These are phyloP conservation scores for Fusarium pilosicola DNA, from an alignment of 2,329 filamentous ascomycete species.

Conservation along the genomic window DNA sequence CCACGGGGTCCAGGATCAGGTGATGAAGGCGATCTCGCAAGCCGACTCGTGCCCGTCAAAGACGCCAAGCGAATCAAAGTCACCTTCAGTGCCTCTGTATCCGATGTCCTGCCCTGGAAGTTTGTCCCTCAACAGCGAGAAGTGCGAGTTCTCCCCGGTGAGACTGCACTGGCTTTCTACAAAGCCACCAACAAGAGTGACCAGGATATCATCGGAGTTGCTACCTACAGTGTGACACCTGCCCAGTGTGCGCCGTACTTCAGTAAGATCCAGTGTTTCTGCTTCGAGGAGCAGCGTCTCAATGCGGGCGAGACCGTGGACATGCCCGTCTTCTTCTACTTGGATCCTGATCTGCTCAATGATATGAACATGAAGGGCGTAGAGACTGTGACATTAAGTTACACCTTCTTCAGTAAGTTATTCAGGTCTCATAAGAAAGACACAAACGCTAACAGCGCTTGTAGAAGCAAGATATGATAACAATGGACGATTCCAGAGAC, in stretches of 20 bases:
- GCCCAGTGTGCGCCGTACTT: constrained; percentile 97
- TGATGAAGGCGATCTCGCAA: constrained; percentile 72
- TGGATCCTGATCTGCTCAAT: constrained; percentile 93
- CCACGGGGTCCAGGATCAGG: constrained; percentile 62
- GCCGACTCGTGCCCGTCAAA: constrained; percentile 82
- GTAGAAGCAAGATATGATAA: constrained; percentile 59
- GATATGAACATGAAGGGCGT: constrained; percentile 94
- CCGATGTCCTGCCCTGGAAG: constrained; percentile 96
- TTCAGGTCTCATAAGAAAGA: too few relatives aligned
- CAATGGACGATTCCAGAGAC: constrained; percentile 56
- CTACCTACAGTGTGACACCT: constrained; percentile 96
- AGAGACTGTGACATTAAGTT: constrained; percentile 93
- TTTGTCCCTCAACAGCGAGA: constrained; percentile 97
- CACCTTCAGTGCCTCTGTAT: constrained; percentile 95
- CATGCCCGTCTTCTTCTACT: constrained; percentile 99
- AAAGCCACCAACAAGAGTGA: constrained; percentile 92
- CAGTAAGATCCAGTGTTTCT: constrained; percentile 99
- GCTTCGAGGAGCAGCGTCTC: constrained; percentile 95
- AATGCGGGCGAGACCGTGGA: constrained; percentile 97
- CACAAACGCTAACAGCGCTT: constrained; percentile 47
- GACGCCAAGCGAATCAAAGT: constrained; percentile 87
- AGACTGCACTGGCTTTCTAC: constrained; percentile 97
- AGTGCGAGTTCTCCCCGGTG: constrained; percentile 92
- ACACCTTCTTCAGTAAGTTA: constrained; percentile 95
- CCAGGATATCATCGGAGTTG: constrained; percentile 96